Conservation (phyloP, 2,329 filamentous ascomycete genomes). For the Akanthomyces dipterigenus region DNA sequence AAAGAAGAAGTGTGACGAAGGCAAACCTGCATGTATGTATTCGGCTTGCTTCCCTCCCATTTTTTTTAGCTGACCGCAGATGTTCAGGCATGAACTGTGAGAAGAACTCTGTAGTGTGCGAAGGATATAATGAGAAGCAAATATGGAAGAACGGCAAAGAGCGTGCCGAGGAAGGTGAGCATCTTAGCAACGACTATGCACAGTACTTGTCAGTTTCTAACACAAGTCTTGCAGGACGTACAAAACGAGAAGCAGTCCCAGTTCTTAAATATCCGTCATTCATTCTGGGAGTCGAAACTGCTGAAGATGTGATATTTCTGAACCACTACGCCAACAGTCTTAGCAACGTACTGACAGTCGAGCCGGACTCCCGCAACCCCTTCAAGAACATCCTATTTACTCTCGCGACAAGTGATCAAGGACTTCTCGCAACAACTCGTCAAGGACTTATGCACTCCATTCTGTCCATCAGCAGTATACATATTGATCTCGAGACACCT, state of each 20-base stretch:
- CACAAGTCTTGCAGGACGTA: constrained; percentile 34
- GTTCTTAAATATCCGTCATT: constrained; percentile 56
- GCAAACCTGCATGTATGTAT: constrained; percentile 57
- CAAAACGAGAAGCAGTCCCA: constrained; percentile 42
- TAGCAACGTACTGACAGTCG: constrained; percentile 74
- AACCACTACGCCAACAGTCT: constrained; percentile 76
- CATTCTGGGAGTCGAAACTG: constrained; percentile 74
- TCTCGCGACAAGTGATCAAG: constrained; percentile 33
- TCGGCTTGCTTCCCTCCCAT: no score
- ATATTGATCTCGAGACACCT: constrained; percentile 55
- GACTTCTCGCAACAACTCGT: constrained; percentile 67
- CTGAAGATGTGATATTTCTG: constrained; percentile 72
- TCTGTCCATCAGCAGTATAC: constrained; percentile 73
- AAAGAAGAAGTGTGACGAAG: constrained; percentile 68
- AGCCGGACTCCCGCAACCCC: constrained; percentile 73
- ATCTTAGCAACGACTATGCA: neutral
- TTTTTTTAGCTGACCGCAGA: constrained; percentile 12
- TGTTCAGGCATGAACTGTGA: constrained; percentile 74
- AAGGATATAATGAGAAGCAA: constrained; percentile 81
- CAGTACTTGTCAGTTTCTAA: constrained; percentile 11
- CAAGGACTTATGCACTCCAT: constrained; percentile 86
- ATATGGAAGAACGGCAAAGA: constrained; percentile 84
- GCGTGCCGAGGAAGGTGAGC: constrained; percentile 59
- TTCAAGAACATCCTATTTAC: constrained; percentile 68
- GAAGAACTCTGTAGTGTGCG: constrained; percentile 87